phyloP scores from a whole-genome alignment of 2,329 filamentous ascomycete species.

The Trichoderma breve region DNA sequence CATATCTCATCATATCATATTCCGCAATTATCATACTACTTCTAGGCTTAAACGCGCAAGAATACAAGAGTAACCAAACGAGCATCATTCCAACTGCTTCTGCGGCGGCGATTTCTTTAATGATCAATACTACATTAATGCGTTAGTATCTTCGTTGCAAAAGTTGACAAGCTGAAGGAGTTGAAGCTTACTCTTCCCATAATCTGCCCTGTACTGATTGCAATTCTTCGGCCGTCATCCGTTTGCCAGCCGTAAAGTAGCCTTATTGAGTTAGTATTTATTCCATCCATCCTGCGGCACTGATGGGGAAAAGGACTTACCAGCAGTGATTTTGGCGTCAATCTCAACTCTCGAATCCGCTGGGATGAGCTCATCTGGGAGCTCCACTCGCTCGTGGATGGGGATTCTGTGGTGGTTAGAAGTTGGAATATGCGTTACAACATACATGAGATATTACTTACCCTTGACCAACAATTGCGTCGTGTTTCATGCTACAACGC shows the following conservation, averaged over 20 bases:
- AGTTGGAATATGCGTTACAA: background rate
- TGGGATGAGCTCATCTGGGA: conserved; percentile 91
- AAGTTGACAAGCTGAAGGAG: background rate
- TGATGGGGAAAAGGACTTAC: conserved; percentile 48
- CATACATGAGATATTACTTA: conserved; percentile 35
- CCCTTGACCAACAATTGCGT: conserved; percentile 82
- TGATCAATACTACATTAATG: conserved; percentile 41
- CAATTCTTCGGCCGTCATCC: conserved; percentile 84
- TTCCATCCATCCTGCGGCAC: background rate
- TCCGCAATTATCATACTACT: background rate
- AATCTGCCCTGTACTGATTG: conserved; percentile 81
- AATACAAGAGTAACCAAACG: background rate
- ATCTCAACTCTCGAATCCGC: conserved; percentile 97
- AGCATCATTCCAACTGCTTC: background rate
- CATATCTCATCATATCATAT: background rate
- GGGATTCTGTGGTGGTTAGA: conserved; percentile 58
- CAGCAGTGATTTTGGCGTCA: conserved; percentile 95
- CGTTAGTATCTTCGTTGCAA: conserved; percentile 24
- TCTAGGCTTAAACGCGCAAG: background rate
- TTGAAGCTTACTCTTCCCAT: conserved; percentile 70
- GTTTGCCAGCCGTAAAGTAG: conserved; percentile 83
- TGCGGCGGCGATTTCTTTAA: conserved; percentile 25
- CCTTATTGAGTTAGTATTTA: conserved; percentile 39
- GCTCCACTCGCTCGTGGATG: conserved; percentile 84
- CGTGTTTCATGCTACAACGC: conserved; percentile 76